Conservation (phyloP, 1,139 yeast genomes). For the Scheffersomyces titani region DNA sequence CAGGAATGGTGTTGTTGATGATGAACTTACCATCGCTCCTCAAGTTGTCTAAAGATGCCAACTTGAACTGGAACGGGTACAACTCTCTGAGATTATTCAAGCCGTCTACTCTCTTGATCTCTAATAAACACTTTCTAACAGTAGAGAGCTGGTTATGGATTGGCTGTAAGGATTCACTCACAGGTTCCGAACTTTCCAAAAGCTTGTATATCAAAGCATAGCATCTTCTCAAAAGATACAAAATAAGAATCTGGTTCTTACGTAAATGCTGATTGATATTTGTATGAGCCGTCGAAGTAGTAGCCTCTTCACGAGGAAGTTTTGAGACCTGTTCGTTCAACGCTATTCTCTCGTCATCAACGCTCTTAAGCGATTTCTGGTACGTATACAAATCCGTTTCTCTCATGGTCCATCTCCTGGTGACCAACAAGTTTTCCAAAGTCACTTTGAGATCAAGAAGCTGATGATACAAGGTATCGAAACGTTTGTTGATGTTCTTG, state of each 20-base stretch:
- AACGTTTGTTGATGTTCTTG: slow-evolving; percentile 10
- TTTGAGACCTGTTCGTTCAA: slow-evolving; percentile 29
- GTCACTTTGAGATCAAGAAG: slow-evolving; percentile 67
- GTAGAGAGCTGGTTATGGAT: slow-evolving; percentile 91
- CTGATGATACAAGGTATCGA: slow-evolving; percentile 30
- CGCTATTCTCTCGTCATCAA: slow-evolving; percentile 67
- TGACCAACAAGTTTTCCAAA: slow-evolving; percentile 77
- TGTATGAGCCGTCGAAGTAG: slow-evolving; percentile 33
- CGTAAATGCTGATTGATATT: slow-evolving; percentile 21
- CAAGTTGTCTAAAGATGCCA: slow-evolving; percentile 83
- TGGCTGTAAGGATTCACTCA: slow-evolving; percentile 88
- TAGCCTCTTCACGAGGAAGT: slow-evolving; percentile 15
- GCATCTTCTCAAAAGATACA: slow-evolving; percentile 84
- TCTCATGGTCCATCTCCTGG: slow-evolving; percentile 95
- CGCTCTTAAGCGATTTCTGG: slow-evolving; percentile 68
- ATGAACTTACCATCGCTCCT: slow-evolving; percentile 90
- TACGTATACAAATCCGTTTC: slow-evolving; percentile 89
- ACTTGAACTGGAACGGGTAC: slow-evolving; percentile 92
- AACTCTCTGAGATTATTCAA: slow-evolving; percentile 81
- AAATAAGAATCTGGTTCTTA: slow-evolving; percentile 59
- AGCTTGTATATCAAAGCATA: slow-evolving; percentile 86
- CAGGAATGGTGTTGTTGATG: slow-evolving; percentile 86
- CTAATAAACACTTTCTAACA: slow-evolving; percentile 84
- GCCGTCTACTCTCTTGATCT: slow-evolving; percentile 91
- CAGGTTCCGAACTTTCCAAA: slow-evolving; percentile 91